These are phyloP conservation scores for Acrasis kona DNA, from an alignment of 78 protist genomes.

Conservation along the genomic window DNA sequence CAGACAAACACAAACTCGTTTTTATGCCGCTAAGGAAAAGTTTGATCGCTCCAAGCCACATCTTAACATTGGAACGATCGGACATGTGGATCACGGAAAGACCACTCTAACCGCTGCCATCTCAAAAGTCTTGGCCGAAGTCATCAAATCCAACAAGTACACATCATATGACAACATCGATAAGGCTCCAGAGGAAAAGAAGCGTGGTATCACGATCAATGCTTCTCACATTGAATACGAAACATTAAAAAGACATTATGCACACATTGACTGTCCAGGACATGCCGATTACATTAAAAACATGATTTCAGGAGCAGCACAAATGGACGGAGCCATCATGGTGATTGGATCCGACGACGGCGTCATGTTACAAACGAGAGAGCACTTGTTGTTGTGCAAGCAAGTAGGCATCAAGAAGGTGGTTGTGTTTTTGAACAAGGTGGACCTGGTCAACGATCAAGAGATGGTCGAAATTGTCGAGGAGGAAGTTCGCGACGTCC, in stretches of 20 bases:
- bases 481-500: constrained; percentile 71
- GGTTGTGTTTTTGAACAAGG: constrained; percentile 43
- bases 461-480: constrained; percentile 86
- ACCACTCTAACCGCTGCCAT: constrained; percentile 91
- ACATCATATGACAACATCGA: constrained; percentile 26
- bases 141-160: no score
- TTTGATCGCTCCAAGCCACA: constrained; percentile 77
- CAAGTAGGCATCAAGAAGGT: constrained; percentile 49
- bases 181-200: constrained; percentile 52
- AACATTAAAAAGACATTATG: constrained; percentile 58
- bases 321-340: constrained; percentile 28
- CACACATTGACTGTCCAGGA: constrained; percentile 90
- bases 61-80: constrained; percentile 93
- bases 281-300: constrained; percentile 78
- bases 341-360: constrained; percentile 24
- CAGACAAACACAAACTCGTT: neutral
- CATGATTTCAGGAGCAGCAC: constrained; percentile 82
- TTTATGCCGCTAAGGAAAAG: neutral
- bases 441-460: constrained; percentile 65
- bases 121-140: constrained; percentile 50
- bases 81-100: constrained; percentile 98
- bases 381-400: constrained; percentile 52
- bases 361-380: constrained; percentile 52
- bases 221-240: constrained; percentile 88
- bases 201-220: constrained; percentile 93